Base-by-base conservation (phyloP, 805 yeast species). In the Vanderwaltozyma tropicalis region DNA sequence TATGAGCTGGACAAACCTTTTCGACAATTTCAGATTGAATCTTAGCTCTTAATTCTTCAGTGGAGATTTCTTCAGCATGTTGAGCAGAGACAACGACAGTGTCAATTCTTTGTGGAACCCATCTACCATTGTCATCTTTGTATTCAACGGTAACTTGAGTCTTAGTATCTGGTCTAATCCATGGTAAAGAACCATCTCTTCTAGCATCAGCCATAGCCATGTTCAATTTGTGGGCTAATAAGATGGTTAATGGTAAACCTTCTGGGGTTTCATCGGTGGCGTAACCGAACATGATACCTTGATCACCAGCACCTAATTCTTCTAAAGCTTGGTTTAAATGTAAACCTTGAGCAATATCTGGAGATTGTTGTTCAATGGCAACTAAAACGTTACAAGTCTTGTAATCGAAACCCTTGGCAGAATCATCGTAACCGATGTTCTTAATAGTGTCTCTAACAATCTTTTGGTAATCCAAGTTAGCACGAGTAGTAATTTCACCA, bases 151-250 rank as follows among this genome's bases (percentile, higher is more conserved):
- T 92, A 63, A 92, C 98, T 74, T 92, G 98, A 59, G 98, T 92
- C 82, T 92, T 92, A 68, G 98, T 92, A 70, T 92, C 98, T 45
- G 98, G 97, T 76, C 98, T 87, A 68, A 92, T 76, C 98, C 98
- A 92, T 41, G 80, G 77, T 56, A 92, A 75, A 53, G 86, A 71
- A 55, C 97, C 97, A 51, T 82, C 80, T 73, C 98, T 86, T 76
- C 98, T 87, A 49, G 96, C 96, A 56, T 76, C 85, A 47, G 98
- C 96, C 69, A 92, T 76, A 43, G 94, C 96, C 65, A 84, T 83
- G 75, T 92, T 92, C 65, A 92, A 79, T 71, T 86, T 85, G 76
- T 92, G 98, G 44, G 97, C 80, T 62, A 92, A 77, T 55, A 92
- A 68, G 48, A 92, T 77, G 54, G 98, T 92, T 70, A 92, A 78